Evolutionary conservation across 1,284 basidiomycete species (phyloP).

Genomic region (Blastosporella zonata): DNA sequence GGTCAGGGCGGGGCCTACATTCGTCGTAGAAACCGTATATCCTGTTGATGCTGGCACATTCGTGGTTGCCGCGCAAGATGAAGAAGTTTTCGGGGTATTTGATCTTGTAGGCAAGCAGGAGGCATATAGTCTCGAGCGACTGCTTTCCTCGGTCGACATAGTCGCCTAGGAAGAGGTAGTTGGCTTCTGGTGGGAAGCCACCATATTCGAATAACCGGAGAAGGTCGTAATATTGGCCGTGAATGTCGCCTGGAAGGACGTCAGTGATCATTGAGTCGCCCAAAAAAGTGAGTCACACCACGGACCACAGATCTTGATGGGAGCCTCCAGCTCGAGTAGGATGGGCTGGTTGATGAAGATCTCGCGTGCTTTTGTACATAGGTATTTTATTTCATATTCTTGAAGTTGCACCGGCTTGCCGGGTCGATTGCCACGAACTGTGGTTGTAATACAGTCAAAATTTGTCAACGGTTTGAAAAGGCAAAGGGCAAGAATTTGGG

Average conservation of each 20-base stretch:
- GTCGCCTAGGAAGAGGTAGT: slow-evolving; percentile 94
- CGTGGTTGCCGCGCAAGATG: slow-evolving; percentile 92
- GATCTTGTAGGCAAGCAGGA: slow-evolving; percentile 93
- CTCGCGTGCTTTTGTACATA: slow-evolving; percentile 92
- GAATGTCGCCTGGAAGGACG: slow-evolving; percentile 74
- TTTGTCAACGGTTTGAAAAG: slow-evolving; percentile 15
- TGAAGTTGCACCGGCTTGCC: slow-evolving; percentile 93
- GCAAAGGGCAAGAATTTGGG: slow-evolving; percentile 5
- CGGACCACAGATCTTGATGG: slow-evolving; percentile 96
- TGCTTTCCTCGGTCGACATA: slow-evolving; percentile 97
- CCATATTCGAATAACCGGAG: slow-evolving; percentile 93
- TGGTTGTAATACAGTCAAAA: slow-evolving; percentile 21
- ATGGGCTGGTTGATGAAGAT: slow-evolving; percentile 97
- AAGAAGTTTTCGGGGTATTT: slow-evolving; percentile 99
- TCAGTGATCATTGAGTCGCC: slow-evolving; percentile 4
- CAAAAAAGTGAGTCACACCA: slow-evolving; percentile 24
- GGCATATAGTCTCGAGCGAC: slow-evolving; percentile 90
- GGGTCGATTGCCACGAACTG: slow-evolving; percentile 91
- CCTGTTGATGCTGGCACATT: slow-evolving; percentile 92
- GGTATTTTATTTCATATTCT: slow-evolving; percentile 95
- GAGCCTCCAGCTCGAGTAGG: slow-evolving; percentile 89
- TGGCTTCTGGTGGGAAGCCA: slow-evolving; percentile 94
- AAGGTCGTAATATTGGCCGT: slow-evolving; percentile 94
- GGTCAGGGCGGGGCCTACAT: slow-evolving; percentile 55
- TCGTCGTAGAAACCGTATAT: slow-evolving; percentile 98